Evolutionary conservation across 768 basidiomycete species (phyloP).

Genomic region (Russula dissimulans): DNA sequence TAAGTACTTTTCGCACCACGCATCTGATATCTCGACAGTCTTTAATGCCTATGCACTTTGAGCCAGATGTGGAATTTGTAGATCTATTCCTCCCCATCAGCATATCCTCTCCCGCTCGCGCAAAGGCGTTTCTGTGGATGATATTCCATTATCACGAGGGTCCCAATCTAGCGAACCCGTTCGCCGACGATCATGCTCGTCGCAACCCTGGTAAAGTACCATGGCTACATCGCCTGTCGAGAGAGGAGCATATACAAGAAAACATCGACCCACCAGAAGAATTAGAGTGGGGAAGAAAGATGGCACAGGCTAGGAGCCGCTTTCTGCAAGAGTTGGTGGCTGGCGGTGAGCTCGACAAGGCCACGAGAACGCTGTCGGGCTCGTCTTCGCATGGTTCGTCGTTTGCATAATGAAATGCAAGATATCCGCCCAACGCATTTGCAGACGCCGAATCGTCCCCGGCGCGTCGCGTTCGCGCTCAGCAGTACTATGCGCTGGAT

Average conservation of each 20-base stretch:
- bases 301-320: conserved; percentile 60
- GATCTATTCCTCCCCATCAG: conserved; percentile 78
- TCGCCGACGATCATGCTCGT: conserved; percentile 56
- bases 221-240: conserved; percentile 43
- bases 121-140: conserved; percentile 74
- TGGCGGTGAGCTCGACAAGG: conserved; percentile 31
- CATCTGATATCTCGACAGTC: conserved; percentile 21
- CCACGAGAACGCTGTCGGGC: conserved; percentile 22
- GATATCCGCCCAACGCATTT: not conserved
- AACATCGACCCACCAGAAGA: conserved; percentile 76
- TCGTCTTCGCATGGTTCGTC: conserved; percentile 18
- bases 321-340: conserved; percentile 66
- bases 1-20: not conserved
- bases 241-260: conserved; percentile 48
- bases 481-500: conserved; percentile 15
- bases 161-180: conserved; percentile 57
- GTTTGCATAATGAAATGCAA: not conserved
- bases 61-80: conserved; percentile 62
- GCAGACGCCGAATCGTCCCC: conserved; percentile 14
- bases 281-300: conserved; percentile 64
- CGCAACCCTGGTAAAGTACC: conserved; percentile 57
- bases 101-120: conserved; percentile 64
- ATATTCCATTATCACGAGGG: conserved; percentile 75
- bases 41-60: conserved; percentile 55
- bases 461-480: conserved; percentile 14